Percentiles rank a stretch among this genome's conserved stretches.
phyloP scores from a whole-genome alignment of 1,284 basidiomycete genomes.

The Mrakiaceae sp. region DNA sequence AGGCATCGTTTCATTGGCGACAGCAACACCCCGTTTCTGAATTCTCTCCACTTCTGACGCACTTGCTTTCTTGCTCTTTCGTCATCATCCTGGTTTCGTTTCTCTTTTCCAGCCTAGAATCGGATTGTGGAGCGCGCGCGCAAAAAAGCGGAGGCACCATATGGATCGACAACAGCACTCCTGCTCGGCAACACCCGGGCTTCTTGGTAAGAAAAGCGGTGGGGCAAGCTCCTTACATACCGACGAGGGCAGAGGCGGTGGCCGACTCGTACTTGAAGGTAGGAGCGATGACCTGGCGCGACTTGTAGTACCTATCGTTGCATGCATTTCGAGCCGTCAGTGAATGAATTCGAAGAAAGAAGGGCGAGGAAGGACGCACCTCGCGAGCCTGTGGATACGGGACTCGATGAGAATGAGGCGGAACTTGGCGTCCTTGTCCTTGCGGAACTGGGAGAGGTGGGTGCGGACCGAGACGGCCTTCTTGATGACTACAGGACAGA shows the following conservation, averaged over 20 bases:
- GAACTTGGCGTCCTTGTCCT: constrained; percentile 97
- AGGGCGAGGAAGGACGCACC: not conserved
- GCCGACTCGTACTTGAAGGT: constrained; percentile 96
- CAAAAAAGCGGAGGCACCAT: no score
- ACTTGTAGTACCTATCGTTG: constrained; percentile 74
- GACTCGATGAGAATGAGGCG: constrained; percentile 28
- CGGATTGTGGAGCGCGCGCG: no score
- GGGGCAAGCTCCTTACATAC: no score
- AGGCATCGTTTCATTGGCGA: no score
- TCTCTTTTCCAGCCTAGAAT: no score
- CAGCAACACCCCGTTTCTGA: no score
- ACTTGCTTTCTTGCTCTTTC: no score
- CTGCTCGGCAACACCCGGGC: no score
- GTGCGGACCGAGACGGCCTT: constrained; percentile 98
- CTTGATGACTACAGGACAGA: constrained; percentile 57
- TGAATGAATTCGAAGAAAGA: constrained; percentile 24
- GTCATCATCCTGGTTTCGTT: no score
- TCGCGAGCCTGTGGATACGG: constrained; percentile 16
- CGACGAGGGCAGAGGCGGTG: constrained; percentile 51
- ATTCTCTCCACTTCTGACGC: no score
- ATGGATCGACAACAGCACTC: no score
- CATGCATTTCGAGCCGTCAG: constrained; percentile 21
- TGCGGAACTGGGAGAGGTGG: constrained; percentile 96
- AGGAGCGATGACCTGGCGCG: constrained; percentile 91
- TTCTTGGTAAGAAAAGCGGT: no score